phyloP scores from a whole-genome alignment of 345 rosid species.

The Eucalyptus fibrosa region DNA sequence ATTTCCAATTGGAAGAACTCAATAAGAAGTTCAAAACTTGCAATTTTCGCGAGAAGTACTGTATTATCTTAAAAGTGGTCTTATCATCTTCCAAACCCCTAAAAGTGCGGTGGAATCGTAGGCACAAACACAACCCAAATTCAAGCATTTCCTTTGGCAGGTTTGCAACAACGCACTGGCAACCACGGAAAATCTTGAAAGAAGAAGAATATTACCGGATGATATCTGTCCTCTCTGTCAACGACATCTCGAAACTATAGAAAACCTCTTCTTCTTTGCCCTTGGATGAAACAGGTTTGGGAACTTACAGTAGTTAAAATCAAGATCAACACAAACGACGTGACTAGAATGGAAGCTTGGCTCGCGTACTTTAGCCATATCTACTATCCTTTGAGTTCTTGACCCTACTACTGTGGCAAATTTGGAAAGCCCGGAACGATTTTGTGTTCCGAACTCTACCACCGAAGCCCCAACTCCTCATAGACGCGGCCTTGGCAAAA shows the following conservation, averaged over 20 bases:
- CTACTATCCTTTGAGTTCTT: background rate
- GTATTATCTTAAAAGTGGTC: background rate
- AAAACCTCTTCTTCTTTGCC: background rate
- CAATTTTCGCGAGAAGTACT: background rate
- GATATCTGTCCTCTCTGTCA: background rate
- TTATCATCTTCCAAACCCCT: background rate
- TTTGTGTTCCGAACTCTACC: background rate
- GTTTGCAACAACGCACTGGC: too few relatives aligned
- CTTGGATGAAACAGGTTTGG: too few relatives aligned
- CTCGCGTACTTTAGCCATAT: too few relatives aligned
- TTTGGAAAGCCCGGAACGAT: background rate
- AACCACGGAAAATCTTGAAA: background rate
- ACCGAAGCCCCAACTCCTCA: background rate
- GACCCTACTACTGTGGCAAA: background rate
- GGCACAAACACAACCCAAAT: background rate
- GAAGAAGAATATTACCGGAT: too few relatives aligned
- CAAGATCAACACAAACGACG: too few relatives aligned
- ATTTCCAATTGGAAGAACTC: background rate
- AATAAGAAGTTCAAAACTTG: background rate
- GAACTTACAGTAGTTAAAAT: too few relatives aligned
- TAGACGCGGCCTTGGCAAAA: background rate
- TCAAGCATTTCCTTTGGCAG: background rate
- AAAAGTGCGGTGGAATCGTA: background rate
- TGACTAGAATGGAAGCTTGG: background rate
- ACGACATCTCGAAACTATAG: too few relatives aligned